Base-by-base conservation (phyloP, 345 rosid species). In the Bretschneidera sinensis region DNA sequence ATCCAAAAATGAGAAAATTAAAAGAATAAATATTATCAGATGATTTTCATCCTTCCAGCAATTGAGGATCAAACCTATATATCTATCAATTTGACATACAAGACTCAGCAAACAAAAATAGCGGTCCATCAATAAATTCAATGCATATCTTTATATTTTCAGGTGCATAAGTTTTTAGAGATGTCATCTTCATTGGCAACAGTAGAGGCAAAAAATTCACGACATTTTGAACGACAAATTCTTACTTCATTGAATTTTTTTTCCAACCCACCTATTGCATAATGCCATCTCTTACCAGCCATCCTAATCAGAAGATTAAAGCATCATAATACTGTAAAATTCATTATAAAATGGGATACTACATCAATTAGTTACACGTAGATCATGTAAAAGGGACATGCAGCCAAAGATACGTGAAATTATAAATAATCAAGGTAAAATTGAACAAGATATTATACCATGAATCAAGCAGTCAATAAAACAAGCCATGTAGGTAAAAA, bases 141-240 rank as follows among this genome's bases (percentile, higher is more conserved):
- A 4, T 5, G 11, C 5, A 33, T 21, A 43, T 25, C 16, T 43
- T 47, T 57, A 28, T n/a, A 17, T 18, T 22, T n/a, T n/a, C n/a
- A 50, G 11, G 48, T 53, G 34, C 35, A 34, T 34, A 10, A 43
- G 55, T 24, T 57, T 55, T 13, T 11, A 55, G 53, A 51, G 33
- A 54, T 24, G 64, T 71, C 73, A 51, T n/a, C 55, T 43, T 62
- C 71, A 43, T 6, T 25, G 21, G 34, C 21, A 21, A 23, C 45
- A 5, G 10, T 39, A 14, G 15, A 13, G 54, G 61, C 64, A n/a
- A 52, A 59, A 68, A 53, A 19, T 20, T 49, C 50, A 47, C 31
- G 53, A 53, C 66, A 11, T 15, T 51, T 53, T 28, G 43, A 59
- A 4, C 43, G 34, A 17, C 31, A 58, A 33, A 51, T 34, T 33